phyloP scores from a whole-genome alignment of 805 yeast species.

The Metschnikowia lunata region DNA sequence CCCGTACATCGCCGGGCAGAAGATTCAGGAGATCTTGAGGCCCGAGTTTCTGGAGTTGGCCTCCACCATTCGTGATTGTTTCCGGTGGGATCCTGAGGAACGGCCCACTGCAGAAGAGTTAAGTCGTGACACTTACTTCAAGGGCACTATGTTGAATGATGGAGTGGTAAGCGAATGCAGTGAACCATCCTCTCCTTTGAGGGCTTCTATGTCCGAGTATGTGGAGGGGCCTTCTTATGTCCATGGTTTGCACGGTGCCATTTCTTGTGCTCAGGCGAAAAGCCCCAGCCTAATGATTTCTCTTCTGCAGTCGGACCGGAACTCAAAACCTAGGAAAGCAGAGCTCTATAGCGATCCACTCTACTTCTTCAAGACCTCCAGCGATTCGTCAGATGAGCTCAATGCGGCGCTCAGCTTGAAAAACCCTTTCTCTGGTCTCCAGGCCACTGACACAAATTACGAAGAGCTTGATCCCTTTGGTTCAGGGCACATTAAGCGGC shows the following conservation, averaged over 20 bases:
- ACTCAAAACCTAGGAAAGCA: conserved; percentile 8
- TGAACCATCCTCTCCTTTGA: conserved; percentile 7
- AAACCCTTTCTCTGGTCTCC: conserved; percentile 6
- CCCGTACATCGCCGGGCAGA: conserved; percentile 53
- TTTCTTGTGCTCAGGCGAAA: conserved; percentile 1
- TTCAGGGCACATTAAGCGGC: conserved; percentile 4
- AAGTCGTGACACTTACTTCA: conserved; percentile 52
- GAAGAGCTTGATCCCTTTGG: conserved; percentile 4
- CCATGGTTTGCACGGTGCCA: not conserved
- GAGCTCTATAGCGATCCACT: conserved; percentile 12
- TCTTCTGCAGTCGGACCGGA: conserved; percentile 9
- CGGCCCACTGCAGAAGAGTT: conserved; percentile 51
- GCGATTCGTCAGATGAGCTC: conserved; percentile 8
- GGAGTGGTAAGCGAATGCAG: not conserved
- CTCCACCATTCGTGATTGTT: conserved; percentile 44
- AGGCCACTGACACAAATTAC: conserved; percentile 3
- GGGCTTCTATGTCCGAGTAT: not conserved
- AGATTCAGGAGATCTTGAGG: conserved; percentile 9
- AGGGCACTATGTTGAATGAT: conserved; percentile 27
- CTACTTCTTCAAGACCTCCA: conserved; percentile 9
- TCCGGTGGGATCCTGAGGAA: conserved; percentile 76
- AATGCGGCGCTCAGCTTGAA: conserved; percentile 3
- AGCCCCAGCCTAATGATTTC: conserved; percentile 5
- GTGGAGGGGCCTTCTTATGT: conserved; percentile 1
- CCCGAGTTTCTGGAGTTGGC: conserved; percentile 32